phyloP scores from a whole-genome alignment of 202 grass and related monocot genomes.

The Dendrocalamus latiflorus region DNA sequence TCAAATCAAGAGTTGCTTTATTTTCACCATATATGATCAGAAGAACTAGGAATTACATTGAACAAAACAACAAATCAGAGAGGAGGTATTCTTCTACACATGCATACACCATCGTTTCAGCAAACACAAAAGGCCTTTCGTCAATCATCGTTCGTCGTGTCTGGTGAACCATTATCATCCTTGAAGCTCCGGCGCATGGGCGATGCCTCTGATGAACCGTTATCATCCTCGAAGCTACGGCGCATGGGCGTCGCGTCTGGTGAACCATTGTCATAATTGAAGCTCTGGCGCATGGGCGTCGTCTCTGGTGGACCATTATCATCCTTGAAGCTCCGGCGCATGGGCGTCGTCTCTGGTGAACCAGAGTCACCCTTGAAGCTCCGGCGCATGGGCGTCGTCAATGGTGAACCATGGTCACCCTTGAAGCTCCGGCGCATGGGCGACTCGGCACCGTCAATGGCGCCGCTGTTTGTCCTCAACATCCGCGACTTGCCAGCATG shows the following conservation, averaged over 20 bases:
- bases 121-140: background rate
- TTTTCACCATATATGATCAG: slow-evolving; percentile 2
- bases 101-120: background rate
- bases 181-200: background rate
- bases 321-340: no score
- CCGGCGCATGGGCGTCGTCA: no score
- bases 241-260: background rate
- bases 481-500: background rate
- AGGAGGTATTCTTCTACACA: background rate
- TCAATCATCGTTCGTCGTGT: background rate
- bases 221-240: background rate
- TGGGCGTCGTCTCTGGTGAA: no score
- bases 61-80: background rate
- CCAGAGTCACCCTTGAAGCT: no score
- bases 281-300: background rate
- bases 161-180: background rate
- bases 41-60: background rate
- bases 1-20: background rate
- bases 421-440: background rate
- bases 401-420: no score
- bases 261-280: background rate
- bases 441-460: background rate
- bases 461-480: background rate
- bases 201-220: background rate
- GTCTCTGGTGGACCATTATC: background rate